phyloP scores from a whole-genome alignment of 1,284 basidiomycete species.

The Naganishia sp. region DNA sequence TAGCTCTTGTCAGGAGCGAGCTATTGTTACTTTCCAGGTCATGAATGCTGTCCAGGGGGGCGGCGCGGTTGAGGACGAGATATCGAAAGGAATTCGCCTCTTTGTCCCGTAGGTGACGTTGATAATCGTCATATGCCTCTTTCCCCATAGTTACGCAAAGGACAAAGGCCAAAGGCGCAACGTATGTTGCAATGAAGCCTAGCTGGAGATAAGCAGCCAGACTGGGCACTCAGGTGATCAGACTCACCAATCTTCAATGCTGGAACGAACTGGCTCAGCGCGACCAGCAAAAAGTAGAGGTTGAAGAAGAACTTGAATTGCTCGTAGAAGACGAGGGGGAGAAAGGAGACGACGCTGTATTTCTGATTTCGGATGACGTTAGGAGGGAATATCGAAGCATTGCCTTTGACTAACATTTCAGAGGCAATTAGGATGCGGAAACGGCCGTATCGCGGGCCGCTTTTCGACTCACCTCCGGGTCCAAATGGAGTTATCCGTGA shows the following conservation, averaged over 20 bases:
- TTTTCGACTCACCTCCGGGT: constrained; percentile 7
- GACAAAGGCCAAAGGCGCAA: constrained; percentile 94
- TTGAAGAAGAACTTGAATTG: constrained; percentile 99
- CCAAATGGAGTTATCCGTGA: constrained; percentile 28
- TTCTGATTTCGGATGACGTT: constrained; percentile 98
- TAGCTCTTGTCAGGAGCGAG: constrained; percentile 65
- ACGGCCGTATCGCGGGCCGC: background rate
- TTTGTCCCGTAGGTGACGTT: constrained; percentile 82
- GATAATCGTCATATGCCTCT: constrained; percentile 97
- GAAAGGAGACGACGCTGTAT: constrained; percentile 90
- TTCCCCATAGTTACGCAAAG: constrained; percentile 95
- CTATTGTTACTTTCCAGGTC: constrained; percentile 1
- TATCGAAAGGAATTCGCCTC: constrained; percentile 95
- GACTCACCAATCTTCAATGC: constrained; percentile 87
- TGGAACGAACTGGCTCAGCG: constrained; percentile 92
- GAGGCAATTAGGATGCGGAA: no score
- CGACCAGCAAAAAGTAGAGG: constrained; percentile 95
- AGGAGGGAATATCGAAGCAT: constrained; percentile 56
- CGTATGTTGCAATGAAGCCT: constrained; percentile 95
- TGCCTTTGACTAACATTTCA: background rate
- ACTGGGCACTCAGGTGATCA: background rate
- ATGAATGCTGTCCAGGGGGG: background rate
- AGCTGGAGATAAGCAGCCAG: background rate
- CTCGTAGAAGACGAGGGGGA: constrained; percentile 96
- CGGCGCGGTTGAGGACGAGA: constrained; percentile 65